Evolutionary conservation across 768 basidiomycete genomes (phyloP), one percentile per base, ranked within the genome.

Genomic region (Calocera viscosa): DNA sequence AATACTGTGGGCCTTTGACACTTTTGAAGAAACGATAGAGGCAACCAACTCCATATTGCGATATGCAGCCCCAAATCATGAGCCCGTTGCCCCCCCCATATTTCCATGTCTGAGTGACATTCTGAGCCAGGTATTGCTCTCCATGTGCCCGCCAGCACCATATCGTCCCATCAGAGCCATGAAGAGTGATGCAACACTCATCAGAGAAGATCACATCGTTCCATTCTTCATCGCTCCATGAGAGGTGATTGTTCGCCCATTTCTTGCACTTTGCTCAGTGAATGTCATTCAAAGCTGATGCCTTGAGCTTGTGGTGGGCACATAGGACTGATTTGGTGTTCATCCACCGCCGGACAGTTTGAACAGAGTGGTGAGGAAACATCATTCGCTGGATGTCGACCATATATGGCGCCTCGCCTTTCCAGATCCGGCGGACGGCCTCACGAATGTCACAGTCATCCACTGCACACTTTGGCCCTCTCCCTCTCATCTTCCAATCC

Each of bases 51-150:
- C 66, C 66, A 22, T 35, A 5, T 8, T 16, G 30, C 12, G 34
- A 63, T 16, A 67, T 33, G 38, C 66, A 67, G 10, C 66, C 66
- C 66, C 66, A 67, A 22, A 67, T 39, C 66, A 67, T 67, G 43
- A 63, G 35, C 35, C 35, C 22, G 35, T 22, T 14, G 49, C 66
- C 66, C 5, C 66, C 66, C 16, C 66, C 49, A 63, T 63, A 32
- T 49, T 67, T 67, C 33, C 49, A 32, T 34, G 66, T 67, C 16
- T 16, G 12, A 12, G 24, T 14, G 2, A 63, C 49, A 43, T 60
- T 14, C 32, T 35, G 49, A 28, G 8, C 26, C 1, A n/a, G 24
- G 2, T 3, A 49, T 49, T 14, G 28, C 22, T 43, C 47, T 63
- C 49, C 49, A 30, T 28, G 1, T 11, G 22, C 28, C 49, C 49